Evolutionary conservation across 1,284 basidiomycete genomes (phyloP).

Genomic region (Vanrija sp.): DNA sequence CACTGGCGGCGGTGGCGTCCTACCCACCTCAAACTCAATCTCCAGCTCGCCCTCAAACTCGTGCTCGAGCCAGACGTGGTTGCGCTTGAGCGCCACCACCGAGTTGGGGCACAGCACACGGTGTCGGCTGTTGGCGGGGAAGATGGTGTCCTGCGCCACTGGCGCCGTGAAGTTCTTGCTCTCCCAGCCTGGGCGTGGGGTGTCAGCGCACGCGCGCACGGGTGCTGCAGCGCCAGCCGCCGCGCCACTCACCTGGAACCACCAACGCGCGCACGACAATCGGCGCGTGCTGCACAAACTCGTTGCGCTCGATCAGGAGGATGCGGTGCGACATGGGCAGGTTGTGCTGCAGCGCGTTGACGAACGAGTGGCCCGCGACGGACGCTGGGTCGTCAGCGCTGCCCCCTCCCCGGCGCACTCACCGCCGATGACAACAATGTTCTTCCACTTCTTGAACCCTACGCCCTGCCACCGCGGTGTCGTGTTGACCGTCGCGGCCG

Average conservation of each 20-base stretch:
- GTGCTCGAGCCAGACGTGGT: conserved; percentile 40
- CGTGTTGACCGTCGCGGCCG: too few relatives aligned
- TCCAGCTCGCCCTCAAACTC: conserved; percentile 42
- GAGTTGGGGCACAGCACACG: conserved; percentile 37
- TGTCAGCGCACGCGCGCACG: too few relatives aligned
- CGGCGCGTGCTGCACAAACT: conserved; percentile 46
- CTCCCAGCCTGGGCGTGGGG: conserved; percentile 39
- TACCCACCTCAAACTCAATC: conserved; percentile 46
- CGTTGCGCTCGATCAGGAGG: conserved; percentile 50
- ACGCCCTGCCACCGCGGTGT: too few relatives aligned
- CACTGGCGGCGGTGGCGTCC: too few relatives aligned
- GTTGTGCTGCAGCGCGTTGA: conserved; percentile 37
- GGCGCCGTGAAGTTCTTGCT: conserved; percentile 36
- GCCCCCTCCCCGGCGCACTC: conserved; percentile 4
- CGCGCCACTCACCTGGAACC: conserved; percentile 36
- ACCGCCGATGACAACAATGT: conserved; percentile 43
- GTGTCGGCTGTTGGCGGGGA: conserved; percentile 33
- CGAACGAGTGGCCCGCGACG: conserved; percentile 38
- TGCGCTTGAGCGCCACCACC: conserved; percentile 42
- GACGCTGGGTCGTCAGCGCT: conserved; percentile 27
- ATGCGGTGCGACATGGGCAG: conserved; percentile 48
- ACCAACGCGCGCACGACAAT: conserved; percentile 49
- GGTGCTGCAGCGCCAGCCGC: background rate
- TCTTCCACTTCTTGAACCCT: conserved; percentile 17
- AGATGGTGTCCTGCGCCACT: conserved; percentile 37